phyloP scores from a whole-genome alignment of 2,329 filamentous ascomycete species.

The Nemania sp. region DNA sequence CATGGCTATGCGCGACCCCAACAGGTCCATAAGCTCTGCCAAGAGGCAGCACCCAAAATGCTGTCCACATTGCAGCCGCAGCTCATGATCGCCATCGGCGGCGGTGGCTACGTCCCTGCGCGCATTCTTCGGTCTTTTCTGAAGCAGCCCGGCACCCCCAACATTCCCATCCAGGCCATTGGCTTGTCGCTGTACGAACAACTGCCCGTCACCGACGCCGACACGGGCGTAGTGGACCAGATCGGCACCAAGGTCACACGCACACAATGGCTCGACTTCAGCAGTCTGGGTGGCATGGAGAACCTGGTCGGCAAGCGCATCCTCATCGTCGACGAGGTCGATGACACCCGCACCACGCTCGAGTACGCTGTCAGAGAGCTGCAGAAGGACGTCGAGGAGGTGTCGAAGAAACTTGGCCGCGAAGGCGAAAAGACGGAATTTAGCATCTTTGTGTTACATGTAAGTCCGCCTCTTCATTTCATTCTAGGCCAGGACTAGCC shows the following conservation, averaged over 20 bases:
- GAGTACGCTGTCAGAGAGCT: constrained; percentile 84
- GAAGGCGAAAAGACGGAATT: constrained; percentile 84
- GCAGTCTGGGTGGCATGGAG: constrained; percentile 73
- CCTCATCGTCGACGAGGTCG: constrained; percentile 87
- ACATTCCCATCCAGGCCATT: constrained; percentile 99
- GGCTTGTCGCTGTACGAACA: constrained; percentile 96
- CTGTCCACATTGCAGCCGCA: constrained; percentile 89
- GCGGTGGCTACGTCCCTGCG: constrained; percentile 95
- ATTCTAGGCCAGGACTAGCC: not conserved
- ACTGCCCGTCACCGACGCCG: constrained; percentile 69
- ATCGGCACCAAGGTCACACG: constrained; percentile 95
- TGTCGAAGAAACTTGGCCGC: constrained; percentile 77
- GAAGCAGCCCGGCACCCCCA: constrained; percentile 85
- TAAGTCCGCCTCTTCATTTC: constrained; percentile 60
- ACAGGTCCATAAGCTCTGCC: constrained; percentile 97
- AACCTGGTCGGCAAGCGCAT: constrained; percentile 86
- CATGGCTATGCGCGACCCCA: constrained; percentile 34
- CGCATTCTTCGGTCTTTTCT: constrained; percentile 98
- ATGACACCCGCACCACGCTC: constrained; percentile 83
- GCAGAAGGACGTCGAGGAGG: constrained; percentile 88
- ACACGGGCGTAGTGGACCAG: constrained; percentile 71
- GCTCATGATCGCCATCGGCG: constrained; percentile 98
- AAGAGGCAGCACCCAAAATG: constrained; percentile 83
- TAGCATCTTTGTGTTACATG: constrained; percentile 94
- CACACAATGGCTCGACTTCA: constrained; percentile 97